Evolutionary conservation across 2,329 filamentous ascomycete species (phyloP).

Genomic region (Phaeosphaeria sp.): DNA sequence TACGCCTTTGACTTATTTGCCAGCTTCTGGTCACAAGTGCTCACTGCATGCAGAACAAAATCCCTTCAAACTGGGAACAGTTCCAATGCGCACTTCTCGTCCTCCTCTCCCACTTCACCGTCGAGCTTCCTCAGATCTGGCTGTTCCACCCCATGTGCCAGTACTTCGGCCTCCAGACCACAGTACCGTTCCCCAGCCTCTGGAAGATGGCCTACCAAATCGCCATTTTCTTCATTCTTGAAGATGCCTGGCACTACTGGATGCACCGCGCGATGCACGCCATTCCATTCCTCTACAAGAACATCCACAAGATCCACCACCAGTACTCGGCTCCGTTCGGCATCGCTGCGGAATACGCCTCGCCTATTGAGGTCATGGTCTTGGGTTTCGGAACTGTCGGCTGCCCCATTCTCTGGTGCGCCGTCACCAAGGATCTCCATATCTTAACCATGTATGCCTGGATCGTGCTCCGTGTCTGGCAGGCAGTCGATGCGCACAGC

Average conservation of each 20-base stretch:
- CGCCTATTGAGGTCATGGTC: conserved; percentile 95
- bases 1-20: conserved; percentile 53
- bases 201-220: conserved; percentile 93
- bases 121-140: conserved; percentile 98
- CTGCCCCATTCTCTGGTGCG: conserved; percentile 82
- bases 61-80: conserved; percentile 91
- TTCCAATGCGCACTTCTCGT: conserved; percentile 94
- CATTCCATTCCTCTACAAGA: conserved; percentile 86
- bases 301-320: conserved; percentile 98
- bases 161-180: conserved; percentile 86
- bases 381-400: conserved; percentile 87
- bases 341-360: conserved; percentile 95
- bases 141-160: conserved; percentile 97
- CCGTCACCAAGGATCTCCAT: conserved; percentile 84
- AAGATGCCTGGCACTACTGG: conserved; percentile 99
- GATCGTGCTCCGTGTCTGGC: conserved; percentile 92
- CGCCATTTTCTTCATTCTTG: conserved; percentile 89
- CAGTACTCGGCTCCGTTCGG: conserved; percentile 98
- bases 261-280: conserved; percentile 91
- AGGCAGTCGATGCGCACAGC: conserved; percentile 96
- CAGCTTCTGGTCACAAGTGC: conserved; percentile 1
- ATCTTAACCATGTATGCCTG: conserved; percentile 97
- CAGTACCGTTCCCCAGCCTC: conserved; percentile 85
- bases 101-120: conserved; percentile 93
- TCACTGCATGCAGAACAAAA: conserved; percentile 67